phyloP scores from a whole-genome alignment of 306 rosid genomes.

The Quillaja saponaria region DNA sequence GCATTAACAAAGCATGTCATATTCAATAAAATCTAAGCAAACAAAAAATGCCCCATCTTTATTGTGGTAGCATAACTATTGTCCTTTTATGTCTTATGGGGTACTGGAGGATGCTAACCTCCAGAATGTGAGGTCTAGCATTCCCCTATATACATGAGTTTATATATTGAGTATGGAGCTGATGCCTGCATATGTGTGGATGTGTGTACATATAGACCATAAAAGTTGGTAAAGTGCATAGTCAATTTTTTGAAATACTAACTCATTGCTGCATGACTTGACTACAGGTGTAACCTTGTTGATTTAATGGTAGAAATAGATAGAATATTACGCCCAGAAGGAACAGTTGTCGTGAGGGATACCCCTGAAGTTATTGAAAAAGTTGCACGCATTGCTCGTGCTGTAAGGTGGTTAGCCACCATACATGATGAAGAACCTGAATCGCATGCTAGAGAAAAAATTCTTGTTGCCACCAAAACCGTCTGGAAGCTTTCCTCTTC shows the following conservation, averaged over 20 bases:
- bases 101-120: too few relatives aligned
- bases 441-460: slow-evolving; percentile 73
- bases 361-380: slow-evolving; percentile 71
- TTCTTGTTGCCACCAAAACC: slow-evolving; percentile 75
- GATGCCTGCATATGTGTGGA: too few relatives aligned
- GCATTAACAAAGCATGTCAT: too few relatives aligned
- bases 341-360: slow-evolving; percentile 80
- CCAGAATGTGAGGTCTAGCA: too few relatives aligned
- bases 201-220: too few relatives aligned
- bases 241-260: neutral
- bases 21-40: too few relatives aligned
- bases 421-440: slow-evolving; percentile 71
- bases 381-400: slow-evolving; percentile 70
- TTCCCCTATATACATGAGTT: too few relatives aligned
- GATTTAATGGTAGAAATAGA: slow-evolving; percentile 96
- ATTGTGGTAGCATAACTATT: too few relatives aligned
- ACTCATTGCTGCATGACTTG: slow-evolving; percentile 17
- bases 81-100: too few relatives aligned
- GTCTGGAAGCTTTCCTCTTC: slow-evolving; percentile 62
- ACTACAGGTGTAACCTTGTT: slow-evolving; percentile 76
- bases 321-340: slow-evolving; percentile 88
- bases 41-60: too few relatives aligned
- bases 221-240: too few relatives aligned
- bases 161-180: too few relatives aligned
- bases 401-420: slow-evolving; percentile 67